Percentiles rank a stretch among this genome's conserved stretches.
Evolutionary conservation across 768 basidiomycete genomes (phyloP).

Genomic region (Russula olivacea): DNA sequence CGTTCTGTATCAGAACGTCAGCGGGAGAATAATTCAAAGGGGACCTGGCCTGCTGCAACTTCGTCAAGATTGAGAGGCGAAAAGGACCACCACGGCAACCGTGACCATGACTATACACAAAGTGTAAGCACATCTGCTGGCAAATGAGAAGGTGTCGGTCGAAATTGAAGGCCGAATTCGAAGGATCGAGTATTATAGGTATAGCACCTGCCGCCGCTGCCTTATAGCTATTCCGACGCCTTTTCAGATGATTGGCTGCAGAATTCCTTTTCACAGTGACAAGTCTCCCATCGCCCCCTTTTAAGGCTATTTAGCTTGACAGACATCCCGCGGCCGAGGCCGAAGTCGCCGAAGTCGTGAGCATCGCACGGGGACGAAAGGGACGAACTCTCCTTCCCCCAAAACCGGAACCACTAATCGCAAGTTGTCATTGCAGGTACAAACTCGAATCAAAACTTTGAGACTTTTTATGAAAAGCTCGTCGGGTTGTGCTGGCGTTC

Average conservation of each 20-base stretch:
- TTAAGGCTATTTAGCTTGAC: not conserved
- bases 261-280: too few relatives aligned
- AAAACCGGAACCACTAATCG: not conserved
- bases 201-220: not conserved
- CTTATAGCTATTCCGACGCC: not conserved
- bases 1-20: too few relatives aligned
- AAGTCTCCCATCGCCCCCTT: too few relatives aligned
- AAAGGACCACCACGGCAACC: not conserved
- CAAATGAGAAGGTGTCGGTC: too few relatives aligned
- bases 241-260: not conserved
- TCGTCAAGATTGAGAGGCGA: not conserved
- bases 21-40: not conserved
- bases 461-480: not conserved
- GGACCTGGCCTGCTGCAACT: not conserved
- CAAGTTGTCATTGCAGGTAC: not conserved
- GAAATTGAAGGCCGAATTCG: not conserved
- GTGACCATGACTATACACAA: not conserved
- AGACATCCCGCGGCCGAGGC: not conserved
- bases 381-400: not conserved
- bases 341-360: not conserved
- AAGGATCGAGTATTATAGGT: not conserved
- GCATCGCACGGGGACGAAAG: not conserved
- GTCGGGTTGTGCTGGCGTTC: not conserved
- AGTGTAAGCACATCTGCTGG: not conserved
- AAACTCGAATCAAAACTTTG: not conserved